Evolutionary conservation across 2,329 filamentous ascomycete genomes (phyloP), one percentile per base, ranked within the genome.

Genomic region (Trichoderma semiorbis): DNA sequence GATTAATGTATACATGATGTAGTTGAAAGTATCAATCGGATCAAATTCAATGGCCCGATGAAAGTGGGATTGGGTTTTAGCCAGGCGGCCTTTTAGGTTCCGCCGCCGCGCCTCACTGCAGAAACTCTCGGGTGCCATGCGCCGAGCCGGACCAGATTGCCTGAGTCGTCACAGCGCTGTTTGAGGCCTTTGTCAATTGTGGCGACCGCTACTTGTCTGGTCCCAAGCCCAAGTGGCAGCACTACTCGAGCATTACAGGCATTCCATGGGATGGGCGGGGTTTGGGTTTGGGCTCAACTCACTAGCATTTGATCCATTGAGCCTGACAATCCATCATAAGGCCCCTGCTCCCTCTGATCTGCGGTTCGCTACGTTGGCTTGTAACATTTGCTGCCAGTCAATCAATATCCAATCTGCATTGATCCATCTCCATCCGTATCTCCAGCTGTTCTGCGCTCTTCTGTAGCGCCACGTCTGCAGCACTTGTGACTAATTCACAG

Each of bases 141-240:
- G 32, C 34, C 39, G 62, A 64, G 39, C 28, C 62, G 62, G 62
- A 21, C 62, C 36, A 50, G 21, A 28, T 39, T 50, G 66, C 66
- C 36, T 60, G 66, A 69, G 66, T 69, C 66, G 66, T 69, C 47
- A 16, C 53, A 60, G 66, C 66, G 53, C 66, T 69, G 53, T 47
- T 61, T 47, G 55, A 69, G 66, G 66, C 26, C 53, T 61, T 69
- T 50, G 39, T 43, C 39, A 43, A 18, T 43, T 68, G 66, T 69
- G 66, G 66, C 66, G 66, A 50, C 30, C 55, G n/a, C 28, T 64
- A 32, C 26, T 10, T 10, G 39, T 43, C 7, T 18, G 16, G 39
- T 7, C 39, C 39, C 39, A 43, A 43, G 39, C 39, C 34, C 34
- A 36, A 36, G 34, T 16, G 34, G 34, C 34, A 36, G 34, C 34